Evolutionary conservation across 2,329 filamentous ascomycete genomes (phyloP).

Genomic region (Aureobasidium sp.): DNA sequence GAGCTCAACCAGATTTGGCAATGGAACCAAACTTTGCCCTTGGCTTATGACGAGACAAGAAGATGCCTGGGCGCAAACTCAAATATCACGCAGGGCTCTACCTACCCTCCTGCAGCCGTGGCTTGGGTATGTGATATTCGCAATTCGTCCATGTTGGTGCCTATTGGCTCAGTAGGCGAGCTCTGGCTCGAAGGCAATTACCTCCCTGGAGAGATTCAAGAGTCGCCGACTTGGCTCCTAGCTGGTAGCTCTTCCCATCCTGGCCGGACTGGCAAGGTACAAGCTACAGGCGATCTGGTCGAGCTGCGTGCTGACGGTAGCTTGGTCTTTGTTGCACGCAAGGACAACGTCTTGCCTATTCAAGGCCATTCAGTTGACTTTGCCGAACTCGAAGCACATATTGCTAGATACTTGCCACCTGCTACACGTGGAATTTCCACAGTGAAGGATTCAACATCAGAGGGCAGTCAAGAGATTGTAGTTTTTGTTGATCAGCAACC

Average conservation of each 20-base stretch:
- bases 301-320: conserved; percentile 20
- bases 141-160: conserved; percentile 25
- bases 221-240: conserved; percentile 21
- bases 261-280: conserved; percentile 12
- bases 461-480: conserved; percentile 17
- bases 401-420: conserved; percentile 31
- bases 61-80: not conserved
- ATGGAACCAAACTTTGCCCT: conserved; percentile 9
- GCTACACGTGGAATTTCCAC: conserved; percentile 24
- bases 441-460: conserved; percentile 17
- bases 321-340: conserved; percentile 20
- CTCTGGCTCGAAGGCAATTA: conserved; percentile 14
- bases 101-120: conserved; percentile 10
- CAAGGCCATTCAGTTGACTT: conserved; percentile 36
- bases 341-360: conserved; percentile 21
- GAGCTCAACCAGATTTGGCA: conserved; percentile 15
- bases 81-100: not conserved
- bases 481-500: conserved; percentile 31
- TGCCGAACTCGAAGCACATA: conserved; percentile 34
- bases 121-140: conserved; percentile 26
- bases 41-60: not conserved
- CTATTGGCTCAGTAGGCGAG: conserved; percentile 31
- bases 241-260: conserved; percentile 2
- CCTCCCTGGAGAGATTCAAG: not conserved
- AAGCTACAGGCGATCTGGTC: conserved; percentile 24